Base-by-base conservation (phyloP, 177 flowering plant species). In the Vitis hybrid region DNA sequence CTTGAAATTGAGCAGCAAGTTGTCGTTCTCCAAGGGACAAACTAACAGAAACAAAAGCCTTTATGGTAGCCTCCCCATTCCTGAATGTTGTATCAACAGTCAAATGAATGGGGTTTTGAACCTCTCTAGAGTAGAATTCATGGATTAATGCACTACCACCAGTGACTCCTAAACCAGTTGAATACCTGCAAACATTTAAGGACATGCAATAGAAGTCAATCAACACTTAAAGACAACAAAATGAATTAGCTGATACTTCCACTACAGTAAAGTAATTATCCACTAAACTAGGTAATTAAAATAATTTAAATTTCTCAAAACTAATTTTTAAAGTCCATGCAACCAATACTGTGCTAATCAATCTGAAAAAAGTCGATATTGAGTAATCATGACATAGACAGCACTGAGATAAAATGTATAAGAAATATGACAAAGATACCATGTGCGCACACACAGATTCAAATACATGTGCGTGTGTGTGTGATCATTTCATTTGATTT, bases 111-210 rank as follows among this genome's bases (percentile, higher is more conserved):
- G 99, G 98, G 69, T 90, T 96, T 48, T 86, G 49, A 55, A 86
- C 91, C 83, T 96, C 98, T 75, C 97, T 84, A 21, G 97, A 82
- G 77, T 91, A 96, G 60, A 96, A 96, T 6, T 94, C 98, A 78
- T 96, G 99, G 71, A 92, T 84, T 80, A 96, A 74, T 56, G 90
- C 93, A 74, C 95, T 94, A n/a, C 97, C 97, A 48, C 88, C 97
- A 14, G 95, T 81, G 24, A 92, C 97, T 51, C 97, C 98, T 72
- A 82, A 81, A 9, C 97, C 99, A 56, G 99, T 96, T 11, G 98
- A 94, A 75, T 88, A 96, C 98, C 99, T 95, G 82, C 51, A 74
- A 3, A 52, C 2, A 49, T 56, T 35, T 5, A 67, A 15, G 51
- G 2, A 52, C 46, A 4, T 6, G 62, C 6, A 50, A 50, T 21